Conservation (phyloP, 331 rosid genomes). For the Quercus lobata region DNA sequence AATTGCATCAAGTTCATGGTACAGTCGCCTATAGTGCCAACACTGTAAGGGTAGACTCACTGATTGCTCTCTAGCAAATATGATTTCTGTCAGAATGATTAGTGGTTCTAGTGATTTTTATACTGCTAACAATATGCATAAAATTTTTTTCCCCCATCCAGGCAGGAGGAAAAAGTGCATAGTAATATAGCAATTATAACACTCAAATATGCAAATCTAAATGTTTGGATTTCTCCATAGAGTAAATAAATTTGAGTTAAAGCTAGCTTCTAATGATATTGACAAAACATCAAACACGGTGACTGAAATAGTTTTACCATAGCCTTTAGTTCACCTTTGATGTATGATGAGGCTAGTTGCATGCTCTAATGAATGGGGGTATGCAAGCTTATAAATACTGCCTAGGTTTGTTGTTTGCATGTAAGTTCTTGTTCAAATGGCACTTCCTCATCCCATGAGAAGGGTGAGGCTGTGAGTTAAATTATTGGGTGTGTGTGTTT, state of each 20-base stretch:
- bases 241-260: too few relatives aligned
- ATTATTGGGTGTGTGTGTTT: too few relatives aligned
- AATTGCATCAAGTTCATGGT: constrained; percentile 4
- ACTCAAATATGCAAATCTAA: too few relatives aligned
- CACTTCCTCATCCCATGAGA: too few relatives aligned
- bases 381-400: background rate
- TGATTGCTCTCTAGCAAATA: background rate
- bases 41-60: background rate
- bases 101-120: background rate
- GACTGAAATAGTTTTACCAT: background rate
- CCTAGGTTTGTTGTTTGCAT: background rate
- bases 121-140: background rate
- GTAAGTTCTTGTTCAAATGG: too few relatives aligned
- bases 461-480: too few relatives aligned
- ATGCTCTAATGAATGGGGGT: background rate
- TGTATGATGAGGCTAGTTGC: background rate
- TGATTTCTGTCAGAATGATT: background rate
- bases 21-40: background rate
- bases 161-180: too few relatives aligned
- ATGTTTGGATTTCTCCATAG: too few relatives aligned
- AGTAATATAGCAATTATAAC: too few relatives aligned
- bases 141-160: too few relatives aligned
- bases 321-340: background rate
- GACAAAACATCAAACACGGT: too few relatives aligned
- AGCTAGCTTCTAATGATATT: too few relatives aligned